Conservation (phyloP, 441 rosid species). For the Breynia disticha region DNA sequence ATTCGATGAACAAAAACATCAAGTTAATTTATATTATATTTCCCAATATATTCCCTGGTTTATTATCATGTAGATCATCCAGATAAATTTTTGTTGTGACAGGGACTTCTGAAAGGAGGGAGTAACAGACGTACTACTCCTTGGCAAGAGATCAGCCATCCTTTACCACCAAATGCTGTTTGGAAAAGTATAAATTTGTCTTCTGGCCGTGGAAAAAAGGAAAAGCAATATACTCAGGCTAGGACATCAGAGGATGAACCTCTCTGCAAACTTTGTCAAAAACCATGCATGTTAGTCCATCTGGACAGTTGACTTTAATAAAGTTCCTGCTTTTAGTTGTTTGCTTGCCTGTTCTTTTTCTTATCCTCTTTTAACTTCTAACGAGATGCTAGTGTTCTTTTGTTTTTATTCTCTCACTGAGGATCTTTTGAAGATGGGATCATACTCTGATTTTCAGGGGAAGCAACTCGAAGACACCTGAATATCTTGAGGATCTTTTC, state of each 20-base stretch:
- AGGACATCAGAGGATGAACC: slow-evolving; percentile 68
- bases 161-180: slow-evolving; percentile 64
- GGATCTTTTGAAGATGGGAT: neutral
- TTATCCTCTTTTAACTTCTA: neutral
- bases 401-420: neutral
- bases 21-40: neutral
- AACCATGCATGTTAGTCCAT: slow-evolving; percentile 61
- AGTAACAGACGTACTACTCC: slow-evolving; percentile 82
- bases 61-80: neutral
- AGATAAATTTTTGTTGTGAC: slow-evolving; percentile 10
- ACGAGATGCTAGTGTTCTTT: neutral
- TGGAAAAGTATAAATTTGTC: slow-evolving; percentile 64
- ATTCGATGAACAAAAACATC: too few species aligned
- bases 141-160: slow-evolving; percentile 48
- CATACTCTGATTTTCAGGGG: slow-evolving; percentile 41
- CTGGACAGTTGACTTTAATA: slow-evolving; percentile 11
- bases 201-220: slow-evolving; percentile 44
- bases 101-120: slow-evolving; percentile 90
- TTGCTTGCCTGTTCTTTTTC: neutral
- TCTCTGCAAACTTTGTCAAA: slow-evolving; percentile 93
- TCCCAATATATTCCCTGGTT: neutral
- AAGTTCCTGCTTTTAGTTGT: neutral
- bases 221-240: slow-evolving; percentile 73
- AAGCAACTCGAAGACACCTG: slow-evolving; percentile 59
- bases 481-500: slow-evolving; percentile 92